Base-by-base conservation (phyloP, 2,329 filamentous ascomycete species). In the Boeremia exigua region DNA sequence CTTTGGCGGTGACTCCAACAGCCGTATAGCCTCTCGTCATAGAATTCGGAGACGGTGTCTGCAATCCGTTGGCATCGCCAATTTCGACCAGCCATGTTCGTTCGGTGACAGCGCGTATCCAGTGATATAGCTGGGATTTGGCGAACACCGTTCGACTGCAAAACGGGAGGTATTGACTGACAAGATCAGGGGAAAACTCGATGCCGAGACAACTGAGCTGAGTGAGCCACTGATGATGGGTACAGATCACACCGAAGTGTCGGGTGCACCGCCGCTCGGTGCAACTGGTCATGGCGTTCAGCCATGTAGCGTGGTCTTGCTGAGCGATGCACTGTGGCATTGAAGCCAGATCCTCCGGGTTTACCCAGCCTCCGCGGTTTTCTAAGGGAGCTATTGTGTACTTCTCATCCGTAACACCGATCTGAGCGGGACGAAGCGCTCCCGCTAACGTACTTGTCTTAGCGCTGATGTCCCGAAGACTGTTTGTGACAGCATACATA, bases 261-360 rank as follows among this genome's bases (percentile, higher is more conserved):
- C 42, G 30, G 30, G 65, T 75, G 61, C 70, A 74, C 61, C 52
- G 54, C 19, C 19, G 51, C 54, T 69, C 42, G 25, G 67, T 72
- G 50, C 72, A 75, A 54, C 51, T 62, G 6, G 72, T 70, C 68
- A 75, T 71, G 50, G 67, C 46, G 48, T 43, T 56, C 48, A 75
- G 57, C 72, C 71, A 75, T 34, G 46, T 23, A 30, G 67, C 62
- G 40, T 58, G 66, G 45, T 74, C 68, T 42, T 75, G 72, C 55
- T 74, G 68, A 45, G 68, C 70, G 44, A 75, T 65, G 47, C 72
- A 75, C 44, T 74, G 71, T 38, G 72, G 71, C 70, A 75, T 74
- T 19, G 71, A 44, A 57, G 53, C 17, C 40, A 74, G 53, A 52
- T 72, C 67, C 61, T 75, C 69, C 36, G 71, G 71, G 54, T 74